phyloP scores from a whole-genome alignment of 305 asterid genomes.

The Euphrasia arctica region DNA sequence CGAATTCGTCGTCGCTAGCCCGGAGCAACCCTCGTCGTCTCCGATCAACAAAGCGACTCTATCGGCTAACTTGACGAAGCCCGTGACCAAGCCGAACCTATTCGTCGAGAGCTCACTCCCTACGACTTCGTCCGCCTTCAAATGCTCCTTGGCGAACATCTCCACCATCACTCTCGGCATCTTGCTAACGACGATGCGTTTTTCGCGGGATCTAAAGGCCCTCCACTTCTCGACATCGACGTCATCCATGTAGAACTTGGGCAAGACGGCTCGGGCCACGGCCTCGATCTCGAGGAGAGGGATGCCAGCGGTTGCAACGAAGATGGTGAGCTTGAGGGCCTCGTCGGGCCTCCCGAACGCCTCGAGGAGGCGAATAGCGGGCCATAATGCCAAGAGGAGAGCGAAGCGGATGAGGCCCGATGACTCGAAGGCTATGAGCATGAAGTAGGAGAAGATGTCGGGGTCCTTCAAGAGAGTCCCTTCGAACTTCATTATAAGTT shows the following conservation, averaged over 20 bases:
- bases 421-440: constrained; percentile 87
- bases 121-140: constrained; percentile 60
- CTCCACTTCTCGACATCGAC: constrained; percentile 59
- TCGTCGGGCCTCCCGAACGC: constrained; percentile 37
- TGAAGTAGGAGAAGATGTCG: constrained; percentile 66
- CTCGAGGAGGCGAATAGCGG: constrained; percentile 53
- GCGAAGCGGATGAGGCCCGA: constrained; percentile 68
- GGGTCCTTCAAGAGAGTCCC: constrained; percentile 66
- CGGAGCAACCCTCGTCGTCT: constrained; percentile 36
- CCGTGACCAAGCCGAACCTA: constrained; percentile 65
- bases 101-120: constrained; percentile 55
- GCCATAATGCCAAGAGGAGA: constrained; percentile 54
- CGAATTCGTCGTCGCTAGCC: constrained; percentile 43
- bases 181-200: constrained; percentile 62
- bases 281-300: constrained; percentile 59
- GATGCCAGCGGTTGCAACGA: constrained; percentile 62
- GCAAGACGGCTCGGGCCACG: constrained; percentile 76
- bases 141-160: constrained; percentile 74
- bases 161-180: constrained; percentile 84
- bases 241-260: constrained; percentile 72
- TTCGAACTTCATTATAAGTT: constrained; percentile 41
- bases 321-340: constrained; percentile 59
- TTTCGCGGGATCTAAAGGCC: constrained; percentile 42
- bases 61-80: constrained; percentile 38
- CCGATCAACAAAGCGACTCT: constrained; percentile 36